Evolutionary conservation across 305 asterid species (phyloP).

Genomic region (Solanum chacoense): DNA sequence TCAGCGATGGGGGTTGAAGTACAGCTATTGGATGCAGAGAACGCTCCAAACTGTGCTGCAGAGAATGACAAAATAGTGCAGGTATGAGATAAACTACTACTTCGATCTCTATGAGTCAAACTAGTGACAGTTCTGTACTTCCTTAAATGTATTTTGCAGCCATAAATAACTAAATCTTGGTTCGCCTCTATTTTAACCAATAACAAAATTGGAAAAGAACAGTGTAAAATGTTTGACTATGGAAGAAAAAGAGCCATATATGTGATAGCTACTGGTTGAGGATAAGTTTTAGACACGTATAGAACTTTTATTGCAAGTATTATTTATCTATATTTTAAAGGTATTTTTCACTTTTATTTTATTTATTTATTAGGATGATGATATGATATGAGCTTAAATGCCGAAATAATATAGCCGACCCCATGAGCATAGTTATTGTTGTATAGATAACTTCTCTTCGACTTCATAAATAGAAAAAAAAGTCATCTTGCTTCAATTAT

Average conservation of each 20-base stretch:
- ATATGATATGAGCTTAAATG: background rate
- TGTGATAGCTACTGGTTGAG: background rate
- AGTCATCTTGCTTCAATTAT: background rate
- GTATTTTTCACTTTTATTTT: background rate
- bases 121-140: background rate
- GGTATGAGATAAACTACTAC: conserved; percentile 24
- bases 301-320: background rate
- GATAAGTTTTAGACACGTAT: background rate
- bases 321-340: background rate
- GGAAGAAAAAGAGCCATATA: background rate
- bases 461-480: background rate
- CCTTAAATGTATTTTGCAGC: background rate
- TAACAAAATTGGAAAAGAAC: background rate
- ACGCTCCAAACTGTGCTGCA: conserved; percentile 18
- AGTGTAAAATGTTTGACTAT: background rate
- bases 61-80: conserved; percentile 35
- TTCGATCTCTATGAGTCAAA: conserved; percentile 5
- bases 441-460: background rate
- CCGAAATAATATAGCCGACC: background rate
- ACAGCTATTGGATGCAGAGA: conserved; percentile 22
- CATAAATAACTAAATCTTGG: background rate
- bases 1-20: conserved; percentile 30
- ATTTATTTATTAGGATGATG: background rate
- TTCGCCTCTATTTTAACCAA: background rate
- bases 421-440: background rate